Conservation (phyloP, 1,284 basidiomycete genomes). For the Puccinia triticina region DNA sequence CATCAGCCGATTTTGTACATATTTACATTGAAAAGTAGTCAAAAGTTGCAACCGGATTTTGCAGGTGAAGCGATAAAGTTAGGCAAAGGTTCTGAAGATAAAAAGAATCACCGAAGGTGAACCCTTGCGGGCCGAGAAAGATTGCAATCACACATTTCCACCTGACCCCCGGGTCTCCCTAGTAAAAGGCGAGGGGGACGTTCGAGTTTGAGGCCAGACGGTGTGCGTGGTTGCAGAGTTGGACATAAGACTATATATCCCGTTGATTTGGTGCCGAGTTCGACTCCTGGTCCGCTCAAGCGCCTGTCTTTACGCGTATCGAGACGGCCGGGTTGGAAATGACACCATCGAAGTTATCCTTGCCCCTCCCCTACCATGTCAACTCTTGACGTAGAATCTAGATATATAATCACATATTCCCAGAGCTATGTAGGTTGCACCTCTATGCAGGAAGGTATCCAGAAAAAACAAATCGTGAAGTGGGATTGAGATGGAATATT, state of each 20-base stretch:
- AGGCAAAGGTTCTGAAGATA: too few relatives aligned
- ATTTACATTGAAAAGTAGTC: too few relatives aligned
- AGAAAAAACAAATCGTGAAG: not conserved
- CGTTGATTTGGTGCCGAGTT: not conserved
- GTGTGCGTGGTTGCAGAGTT: not conserved
- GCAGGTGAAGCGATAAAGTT: too few relatives aligned
- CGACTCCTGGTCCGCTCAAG: too few relatives aligned
- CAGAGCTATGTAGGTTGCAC: not conserved
- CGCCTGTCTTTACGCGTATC: too few relatives aligned
- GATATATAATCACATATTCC: not conserved
- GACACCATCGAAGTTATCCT: too few relatives aligned
- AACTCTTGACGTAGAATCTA: not conserved
- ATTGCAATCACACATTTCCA: slow-evolving; percentile 14
- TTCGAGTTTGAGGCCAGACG: slow-evolving; percentile 46
- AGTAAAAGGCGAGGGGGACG: slow-evolving; percentile 53
- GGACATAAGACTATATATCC: not conserved
- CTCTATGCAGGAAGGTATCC: not conserved
- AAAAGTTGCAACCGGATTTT: too few relatives aligned
- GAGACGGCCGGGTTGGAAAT: too few relatives aligned
- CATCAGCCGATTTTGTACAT: too few relatives aligned
- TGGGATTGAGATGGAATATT: not conserved
- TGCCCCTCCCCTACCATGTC: too few relatives aligned
- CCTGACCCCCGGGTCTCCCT: slow-evolving; percentile 52
- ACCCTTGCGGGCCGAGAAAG: slow-evolving; percentile 30
- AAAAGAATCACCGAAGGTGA: not conserved